phyloP scores from a whole-genome alignment of 2,329 filamentous ascomycete species.

The Geosmithia putterillii region DNA sequence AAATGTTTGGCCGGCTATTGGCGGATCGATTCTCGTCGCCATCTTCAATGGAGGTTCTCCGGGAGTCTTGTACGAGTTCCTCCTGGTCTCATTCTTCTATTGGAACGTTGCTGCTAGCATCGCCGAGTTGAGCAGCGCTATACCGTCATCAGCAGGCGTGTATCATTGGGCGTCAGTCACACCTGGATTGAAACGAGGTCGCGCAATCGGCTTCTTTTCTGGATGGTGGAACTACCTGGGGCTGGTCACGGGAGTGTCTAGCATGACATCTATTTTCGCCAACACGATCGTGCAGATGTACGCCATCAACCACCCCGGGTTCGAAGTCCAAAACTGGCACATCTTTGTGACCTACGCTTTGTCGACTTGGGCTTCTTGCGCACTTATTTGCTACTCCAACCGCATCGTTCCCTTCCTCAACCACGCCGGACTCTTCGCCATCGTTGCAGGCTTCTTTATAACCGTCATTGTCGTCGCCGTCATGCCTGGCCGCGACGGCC shows the following conservation, averaged over 20 bases:
- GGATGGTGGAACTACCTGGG: constrained; percentile 33
- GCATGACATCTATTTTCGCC: constrained; percentile 26
- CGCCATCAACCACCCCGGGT: constrained; percentile 23
- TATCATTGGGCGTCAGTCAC: constrained; percentile 52
- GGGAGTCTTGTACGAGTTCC: constrained; percentile 50
- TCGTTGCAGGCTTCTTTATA: constrained; percentile 39
- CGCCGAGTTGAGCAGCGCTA: constrained; percentile 47
- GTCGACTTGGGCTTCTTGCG: constrained; percentile 24
- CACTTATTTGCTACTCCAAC: constrained; percentile 39
- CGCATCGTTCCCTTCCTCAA: constrained; percentile 37
- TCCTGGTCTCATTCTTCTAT: constrained; percentile 36
- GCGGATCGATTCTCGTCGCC: constrained; percentile 32
- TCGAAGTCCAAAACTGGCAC: constrained; percentile 24
- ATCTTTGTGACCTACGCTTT: constrained; percentile 28
- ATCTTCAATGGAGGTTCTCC: constrained; percentile 50
- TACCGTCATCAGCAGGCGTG: constrained; percentile 48
- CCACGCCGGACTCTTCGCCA: constrained; percentile 36
- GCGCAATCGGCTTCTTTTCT: constrained; percentile 31
- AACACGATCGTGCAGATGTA: constrained; percentile 31
- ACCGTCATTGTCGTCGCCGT: constrained; percentile 42
- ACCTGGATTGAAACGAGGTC: constrained; percentile 36
- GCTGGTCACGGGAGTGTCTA: constrained; percentile 24
- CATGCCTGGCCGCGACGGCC: constrained; percentile 27
- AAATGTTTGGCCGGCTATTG: constrained; percentile 30
- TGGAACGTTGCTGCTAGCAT: constrained; percentile 45